Evolutionary conservation across 2,329 filamentous ascomycete species (phyloP).

Genomic region (Sporothrix curviconia): DNA sequence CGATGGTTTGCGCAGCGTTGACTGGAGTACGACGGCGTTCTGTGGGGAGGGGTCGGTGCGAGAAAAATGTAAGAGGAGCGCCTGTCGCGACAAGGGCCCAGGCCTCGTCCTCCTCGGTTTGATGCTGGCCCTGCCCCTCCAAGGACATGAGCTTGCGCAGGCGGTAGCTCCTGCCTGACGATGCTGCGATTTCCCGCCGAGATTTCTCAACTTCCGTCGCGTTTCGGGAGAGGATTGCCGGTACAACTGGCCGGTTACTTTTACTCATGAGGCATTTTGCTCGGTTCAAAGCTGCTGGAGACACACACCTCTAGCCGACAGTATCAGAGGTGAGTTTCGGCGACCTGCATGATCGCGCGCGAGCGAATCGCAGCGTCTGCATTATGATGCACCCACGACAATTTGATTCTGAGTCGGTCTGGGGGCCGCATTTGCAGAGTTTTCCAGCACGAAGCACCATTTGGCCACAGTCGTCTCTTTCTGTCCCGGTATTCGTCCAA

Average conservation of each 20-base stretch:
- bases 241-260: background rate
- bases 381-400: conserved; percentile 13
- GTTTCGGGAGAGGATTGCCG: conserved; percentile 13
- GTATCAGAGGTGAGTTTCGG: background rate
- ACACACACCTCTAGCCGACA: conserved; percentile 8
- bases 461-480: background rate
- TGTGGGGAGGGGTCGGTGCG: conserved; percentile 1
- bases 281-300: conserved; percentile 8
- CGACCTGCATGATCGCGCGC: background rate
- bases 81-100: too few species aligned
- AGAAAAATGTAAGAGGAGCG: background rate
- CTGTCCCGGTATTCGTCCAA: too few species aligned
- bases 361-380: conserved; percentile 15
- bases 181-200: background rate
- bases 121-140: background rate
- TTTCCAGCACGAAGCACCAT: background rate
- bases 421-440: background rate
- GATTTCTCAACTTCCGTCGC: background rate
- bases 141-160: background rate
- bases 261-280: conserved; percentile 16
- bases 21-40: background rate
- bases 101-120: too few species aligned
- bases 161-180: background rate
- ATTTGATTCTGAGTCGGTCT: conserved; percentile 3
- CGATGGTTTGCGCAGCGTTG: background rate